Base-by-base conservation (phyloP, 305 asterid genomes). In the Rubia tinctorum region DNA sequence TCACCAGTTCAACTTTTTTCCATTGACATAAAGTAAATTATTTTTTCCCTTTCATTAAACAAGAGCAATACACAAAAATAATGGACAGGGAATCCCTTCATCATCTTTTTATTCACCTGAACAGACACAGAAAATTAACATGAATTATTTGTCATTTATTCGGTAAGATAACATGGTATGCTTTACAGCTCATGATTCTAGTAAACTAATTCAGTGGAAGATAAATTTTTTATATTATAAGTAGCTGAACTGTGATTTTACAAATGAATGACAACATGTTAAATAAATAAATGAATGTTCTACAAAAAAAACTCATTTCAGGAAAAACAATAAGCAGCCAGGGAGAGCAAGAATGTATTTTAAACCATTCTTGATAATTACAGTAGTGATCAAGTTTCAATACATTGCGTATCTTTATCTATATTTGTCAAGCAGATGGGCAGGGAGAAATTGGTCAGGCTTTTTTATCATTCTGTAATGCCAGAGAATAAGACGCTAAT, bases 31-130 rank as follows among this genome's bases (percentile, higher is more conserved):
- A n/a, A n/a, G n/a, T n/a, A n/a, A n/a, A n/a, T n/a, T n/a, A n/a
- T n/a, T n/a, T n/a, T n/a, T n/a, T n/a, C n/a, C n/a, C n/a, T n/a
- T n/a, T n/a, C n/a, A n/a, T n/a, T n/a, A n/a, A n/a, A n/a, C n/a
- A n/a, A n/a, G n/a, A n/a, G n/a, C n/a, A n/a, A n/a, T n/a, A n/a
- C n/a, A n/a, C n/a, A n/a, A n/a, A n/a, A n/a, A n/a, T n/a, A n/a
- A n/a, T n/a, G n/a, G n/a, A n/a, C n/a, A n/a, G n/a, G n/a, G n/a
- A n/a, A n/a, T n/a, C n/a, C n/a, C n/a, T 90, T 90, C 96, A 83
- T 83, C 85, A 82, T 82, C 71, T 82, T 82, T 65, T 82, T 83
- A 81, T 91, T 90, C 73, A 90, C 94, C 97, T 91, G 71, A 78
- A 83, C 63, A 56, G 74, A 59, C 74, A 66, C 34, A 60, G 7